phyloP scores from a whole-genome alignment of 1,139 yeast genomes.

The Lipomyces yarrowii region DNA sequence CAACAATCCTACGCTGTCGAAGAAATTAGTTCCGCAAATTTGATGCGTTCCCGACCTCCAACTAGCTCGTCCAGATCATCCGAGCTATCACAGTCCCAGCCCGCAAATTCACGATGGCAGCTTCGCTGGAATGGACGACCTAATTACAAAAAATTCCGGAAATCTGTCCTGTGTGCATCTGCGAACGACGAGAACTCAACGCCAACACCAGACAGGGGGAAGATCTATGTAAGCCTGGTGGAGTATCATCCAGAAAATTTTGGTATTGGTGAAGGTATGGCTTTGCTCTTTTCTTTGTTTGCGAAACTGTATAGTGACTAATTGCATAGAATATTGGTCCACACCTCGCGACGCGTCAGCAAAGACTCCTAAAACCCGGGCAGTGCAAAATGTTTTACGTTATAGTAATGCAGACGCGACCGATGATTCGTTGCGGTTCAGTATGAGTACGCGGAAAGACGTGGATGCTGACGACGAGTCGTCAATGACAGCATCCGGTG shows the following conservation, averaged over 20 bases:
- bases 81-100: background rate
- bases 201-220: background rate
- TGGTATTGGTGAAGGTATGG: constrained; percentile 23
- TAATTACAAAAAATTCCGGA: constrained; percentile 19
- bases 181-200: background rate
- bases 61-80: background rate
- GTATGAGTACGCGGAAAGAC: background rate
- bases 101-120: background rate
- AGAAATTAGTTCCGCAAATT: background rate
- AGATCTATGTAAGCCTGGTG: constrained; percentile 6
- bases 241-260: constrained; percentile 20
- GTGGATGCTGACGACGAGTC: background rate
- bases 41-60: background rate
- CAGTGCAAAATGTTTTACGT: background rate
- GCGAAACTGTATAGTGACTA: background rate
- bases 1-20: background rate
- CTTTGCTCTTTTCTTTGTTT: background rate
- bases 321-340: constrained; percentile 18
- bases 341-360: constrained; percentile 6
- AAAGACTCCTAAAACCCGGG: background rate
- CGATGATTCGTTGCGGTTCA: constrained; percentile 3
- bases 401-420: constrained; percentile 5
- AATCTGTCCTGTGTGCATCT: background rate
- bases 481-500: background rate
- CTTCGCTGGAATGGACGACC: constrained; percentile 19